Evolutionary conservation across 345 rosid species (phyloP).

Genomic region (Brassica carinata): DNA sequence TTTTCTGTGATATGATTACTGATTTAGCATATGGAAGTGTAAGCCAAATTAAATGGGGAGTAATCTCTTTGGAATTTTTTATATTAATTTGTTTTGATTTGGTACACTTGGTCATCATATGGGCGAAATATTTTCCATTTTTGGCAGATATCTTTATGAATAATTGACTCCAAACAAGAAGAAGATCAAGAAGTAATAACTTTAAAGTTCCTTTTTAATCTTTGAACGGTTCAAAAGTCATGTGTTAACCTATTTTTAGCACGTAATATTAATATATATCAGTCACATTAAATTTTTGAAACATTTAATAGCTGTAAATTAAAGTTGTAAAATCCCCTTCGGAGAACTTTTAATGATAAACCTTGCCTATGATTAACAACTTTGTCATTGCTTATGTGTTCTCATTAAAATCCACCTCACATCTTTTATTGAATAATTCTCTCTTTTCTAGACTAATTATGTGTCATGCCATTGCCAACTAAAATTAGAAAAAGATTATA

Average conservation of each 20-base stretch:
- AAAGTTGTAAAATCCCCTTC: too few relatives aligned
- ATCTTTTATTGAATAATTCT: too few relatives aligned
- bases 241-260: neutral
- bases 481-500: too few relatives aligned
- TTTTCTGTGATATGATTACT: slow-evolving; percentile 25
- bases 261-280: neutral
- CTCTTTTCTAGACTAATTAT: too few relatives aligned
- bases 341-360: too few relatives aligned
- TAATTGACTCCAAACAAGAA: neutral
- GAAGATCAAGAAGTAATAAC: neutral
- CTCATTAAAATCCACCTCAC: too few relatives aligned
- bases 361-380: too few relatives aligned
- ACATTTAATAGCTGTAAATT: neutral
- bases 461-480: too few relatives aligned
- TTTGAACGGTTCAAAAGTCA: slow-evolving; percentile 17
- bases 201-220: neutral
- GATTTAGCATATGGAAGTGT: neutral
- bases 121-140: neutral
- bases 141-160: slow-evolving; percentile 2
- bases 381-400: too few relatives aligned
- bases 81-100: slow-evolving; percentile 4
- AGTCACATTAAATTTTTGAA: neutral
- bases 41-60: slow-evolving; percentile 9
- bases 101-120: neutral
- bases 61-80: neutral